A percentile compares a stretch with the other conserved stretches of the same genome.
Conservation (phyloP, 352 stramenopile species). For the Phytophthora europaea region DNA sequence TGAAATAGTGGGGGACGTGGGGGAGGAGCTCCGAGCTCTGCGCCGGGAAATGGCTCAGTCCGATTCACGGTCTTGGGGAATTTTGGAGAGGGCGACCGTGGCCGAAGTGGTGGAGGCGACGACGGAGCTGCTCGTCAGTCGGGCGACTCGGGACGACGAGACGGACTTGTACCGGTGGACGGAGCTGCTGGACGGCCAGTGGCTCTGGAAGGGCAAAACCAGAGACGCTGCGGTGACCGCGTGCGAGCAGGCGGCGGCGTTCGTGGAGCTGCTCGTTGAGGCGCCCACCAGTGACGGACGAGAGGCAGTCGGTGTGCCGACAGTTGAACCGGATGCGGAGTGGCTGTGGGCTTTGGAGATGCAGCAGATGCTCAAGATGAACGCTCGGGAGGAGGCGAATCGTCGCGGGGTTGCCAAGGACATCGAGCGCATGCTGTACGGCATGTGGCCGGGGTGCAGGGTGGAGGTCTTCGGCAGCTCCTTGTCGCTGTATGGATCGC, state of each 20-base stretch:
- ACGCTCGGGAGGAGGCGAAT: constrained; percentile 37
- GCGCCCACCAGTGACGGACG: not conserved
- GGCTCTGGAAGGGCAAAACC: constrained; percentile 26
- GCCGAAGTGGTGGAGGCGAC: constrained; percentile 55
- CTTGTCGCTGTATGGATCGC: constrained; percentile 69
- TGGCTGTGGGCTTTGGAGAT: constrained; percentile 27
- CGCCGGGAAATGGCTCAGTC: constrained; percentile 20
- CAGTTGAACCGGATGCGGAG: not conserved
- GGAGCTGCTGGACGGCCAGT: constrained; percentile 25
- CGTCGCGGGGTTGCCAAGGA: constrained; percentile 38
- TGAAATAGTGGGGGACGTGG: constrained; percentile 31
- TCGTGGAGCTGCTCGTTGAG: constrained; percentile 46
- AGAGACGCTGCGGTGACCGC: constrained; percentile 20
- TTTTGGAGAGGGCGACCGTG: constrained; percentile 40
- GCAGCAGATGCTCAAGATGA: constrained; percentile 41
- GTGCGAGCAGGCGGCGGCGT: constrained; percentile 37
- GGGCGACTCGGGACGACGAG: constrained; percentile 31
- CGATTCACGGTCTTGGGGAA: constrained; percentile 8
- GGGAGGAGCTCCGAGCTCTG: constrained; percentile 26
- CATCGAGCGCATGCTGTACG: constrained; percentile 41
- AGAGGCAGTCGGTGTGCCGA: not conserved
- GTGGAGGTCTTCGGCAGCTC: constrained; percentile 75
- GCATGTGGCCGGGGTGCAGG: constrained; percentile 42
- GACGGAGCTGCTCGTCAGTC: constrained; percentile 69
- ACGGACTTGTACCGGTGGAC: constrained; percentile 44